phyloP scores from a whole-genome alignment of 2,329 filamentous ascomycete genomes.

The Chalaropsis thielavioides region DNA sequence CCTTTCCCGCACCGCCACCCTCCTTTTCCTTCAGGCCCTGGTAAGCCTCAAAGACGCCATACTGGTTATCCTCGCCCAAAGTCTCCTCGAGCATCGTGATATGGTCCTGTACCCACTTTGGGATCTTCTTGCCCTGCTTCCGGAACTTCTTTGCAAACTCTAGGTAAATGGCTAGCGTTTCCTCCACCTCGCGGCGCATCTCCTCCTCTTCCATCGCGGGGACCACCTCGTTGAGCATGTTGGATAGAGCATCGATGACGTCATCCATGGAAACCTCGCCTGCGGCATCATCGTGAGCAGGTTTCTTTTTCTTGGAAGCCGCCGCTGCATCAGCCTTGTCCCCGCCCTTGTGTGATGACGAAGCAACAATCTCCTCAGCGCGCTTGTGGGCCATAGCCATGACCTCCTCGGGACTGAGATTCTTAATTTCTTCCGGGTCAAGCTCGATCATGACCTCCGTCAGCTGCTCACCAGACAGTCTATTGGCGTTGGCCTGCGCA shows the following conservation, averaged over 20 bases:
- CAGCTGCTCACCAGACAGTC: conserved; percentile 18
- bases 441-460: conserved; percentile 19
- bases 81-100: conserved; percentile 39
- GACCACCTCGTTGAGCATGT: conserved; percentile 51
- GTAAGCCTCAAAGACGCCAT: conserved; percentile 7
- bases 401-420: conserved; percentile 11
- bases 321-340: conserved; percentile 27
- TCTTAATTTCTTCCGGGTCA: conserved; percentile 10
- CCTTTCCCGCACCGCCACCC: not conserved
- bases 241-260: conserved; percentile 31
- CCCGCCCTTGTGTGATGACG: conserved; percentile 6
- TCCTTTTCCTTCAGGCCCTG: not conserved
- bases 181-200: conserved; percentile 6
- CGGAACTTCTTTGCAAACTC: conserved; percentile 23
- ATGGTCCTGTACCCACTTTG: conserved; percentile 16
- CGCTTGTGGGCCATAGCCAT: conserved; percentile 11
- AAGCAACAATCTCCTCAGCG: conserved; percentile 6
- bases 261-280: not conserved
- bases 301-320: not conserved
- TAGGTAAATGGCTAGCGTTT: conserved; percentile 11
- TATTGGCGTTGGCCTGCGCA: not conserved
- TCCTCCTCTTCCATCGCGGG: conserved; percentile 39
- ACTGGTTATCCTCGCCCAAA: conserved; percentile 39
- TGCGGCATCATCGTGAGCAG: not conserved
- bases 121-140: conserved; percentile 17